Evolutionary conservation across 108 stramenopile species (phyloP).

Genomic region (Aurantiochytrium sp.): DNA sequence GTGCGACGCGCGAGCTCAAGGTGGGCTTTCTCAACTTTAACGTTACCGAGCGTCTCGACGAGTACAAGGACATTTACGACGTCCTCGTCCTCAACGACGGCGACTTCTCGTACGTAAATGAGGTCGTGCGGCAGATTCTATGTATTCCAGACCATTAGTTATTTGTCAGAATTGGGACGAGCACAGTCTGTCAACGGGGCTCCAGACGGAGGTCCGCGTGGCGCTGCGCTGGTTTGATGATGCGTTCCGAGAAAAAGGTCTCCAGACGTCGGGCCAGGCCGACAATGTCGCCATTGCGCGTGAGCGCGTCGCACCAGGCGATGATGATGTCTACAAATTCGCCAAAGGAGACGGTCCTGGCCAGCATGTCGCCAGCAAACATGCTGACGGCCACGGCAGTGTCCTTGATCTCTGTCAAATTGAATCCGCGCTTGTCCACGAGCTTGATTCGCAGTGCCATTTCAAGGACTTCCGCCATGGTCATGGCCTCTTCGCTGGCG

Average conservation of each 20-base stretch:
- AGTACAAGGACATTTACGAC: conserved; percentile 12
- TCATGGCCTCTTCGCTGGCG: neutral
- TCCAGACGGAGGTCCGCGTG: neutral
- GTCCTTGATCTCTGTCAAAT: neutral
- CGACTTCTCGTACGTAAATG: neutral
- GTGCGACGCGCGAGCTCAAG: neutral
- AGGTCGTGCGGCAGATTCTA: neutral
- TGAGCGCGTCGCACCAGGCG: neutral
- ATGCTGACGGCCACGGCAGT: neutral
- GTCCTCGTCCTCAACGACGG: conserved; percentile 29
- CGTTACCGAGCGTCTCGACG: conserved; percentile 16
- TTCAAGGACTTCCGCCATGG: neutral
- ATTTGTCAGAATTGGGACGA: neutral
- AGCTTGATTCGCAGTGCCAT: neutral
- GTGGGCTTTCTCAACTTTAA: conserved; percentile 37
- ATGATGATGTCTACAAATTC: neutral
- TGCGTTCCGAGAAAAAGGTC: neutral
- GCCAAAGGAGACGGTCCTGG: neutral
- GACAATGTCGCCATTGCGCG: neutral
- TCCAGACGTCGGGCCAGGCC: neutral
- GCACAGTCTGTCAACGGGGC: too few relatives aligned
- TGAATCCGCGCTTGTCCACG: neutral
- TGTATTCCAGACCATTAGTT: neutral
- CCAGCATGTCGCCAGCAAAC: neutral
- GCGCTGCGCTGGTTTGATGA: neutral